Conservation (phyloP, 495 filamentous ascomycete species). For the Daldinia loculata region DNA sequence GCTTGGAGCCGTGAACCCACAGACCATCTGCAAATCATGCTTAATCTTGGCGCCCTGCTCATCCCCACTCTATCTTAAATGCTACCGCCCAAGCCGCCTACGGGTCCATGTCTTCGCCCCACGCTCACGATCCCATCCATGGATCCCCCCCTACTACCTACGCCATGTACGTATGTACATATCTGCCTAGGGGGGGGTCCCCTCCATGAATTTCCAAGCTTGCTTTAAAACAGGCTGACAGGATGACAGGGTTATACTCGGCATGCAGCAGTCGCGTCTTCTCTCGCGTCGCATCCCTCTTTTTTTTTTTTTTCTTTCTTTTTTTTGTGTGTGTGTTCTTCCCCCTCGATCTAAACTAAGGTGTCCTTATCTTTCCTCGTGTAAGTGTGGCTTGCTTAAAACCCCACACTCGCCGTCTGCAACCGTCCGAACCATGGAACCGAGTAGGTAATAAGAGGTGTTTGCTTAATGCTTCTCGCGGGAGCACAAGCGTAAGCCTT, state of each 20-base stretch:
- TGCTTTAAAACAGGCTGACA: constrained; percentile 24
- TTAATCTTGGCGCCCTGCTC: constrained; percentile 34
- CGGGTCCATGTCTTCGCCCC: constrained; percentile 19
- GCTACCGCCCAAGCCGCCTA: constrained; percentile 43
- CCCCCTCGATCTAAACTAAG: background rate
- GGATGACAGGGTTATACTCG: constrained; percentile 29
- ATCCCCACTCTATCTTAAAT: constrained; percentile 44
- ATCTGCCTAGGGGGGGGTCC: constrained; percentile 17
- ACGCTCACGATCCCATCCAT: constrained; percentile 36
- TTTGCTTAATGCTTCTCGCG: constrained; percentile 5
- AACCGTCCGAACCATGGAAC: constrained; percentile 37
- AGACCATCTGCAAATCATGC: constrained; percentile 48
- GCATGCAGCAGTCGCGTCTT: constrained; percentile 36
- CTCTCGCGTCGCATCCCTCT: constrained; percentile 35
- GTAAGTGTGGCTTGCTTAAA: constrained; percentile 44
- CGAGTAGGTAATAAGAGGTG: constrained; percentile 19
- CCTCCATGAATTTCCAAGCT: constrained; percentile 11
- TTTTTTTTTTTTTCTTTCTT: background rate
- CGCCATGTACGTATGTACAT: too few relatives aligned
- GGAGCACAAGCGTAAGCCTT: constrained; percentile 34
- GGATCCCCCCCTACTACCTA: constrained; percentile 19
- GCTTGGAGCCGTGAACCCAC: constrained; percentile 43
- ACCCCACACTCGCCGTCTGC: constrained; percentile 32
- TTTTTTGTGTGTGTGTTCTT: too few relatives aligned
- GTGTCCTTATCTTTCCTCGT: constrained; percentile 41